Evolutionary conservation across 2,329 filamentous ascomycete genomes (phyloP), one percentile per base, ranked within the genome.

Genomic region (Grosmannia penicillata): DNA sequence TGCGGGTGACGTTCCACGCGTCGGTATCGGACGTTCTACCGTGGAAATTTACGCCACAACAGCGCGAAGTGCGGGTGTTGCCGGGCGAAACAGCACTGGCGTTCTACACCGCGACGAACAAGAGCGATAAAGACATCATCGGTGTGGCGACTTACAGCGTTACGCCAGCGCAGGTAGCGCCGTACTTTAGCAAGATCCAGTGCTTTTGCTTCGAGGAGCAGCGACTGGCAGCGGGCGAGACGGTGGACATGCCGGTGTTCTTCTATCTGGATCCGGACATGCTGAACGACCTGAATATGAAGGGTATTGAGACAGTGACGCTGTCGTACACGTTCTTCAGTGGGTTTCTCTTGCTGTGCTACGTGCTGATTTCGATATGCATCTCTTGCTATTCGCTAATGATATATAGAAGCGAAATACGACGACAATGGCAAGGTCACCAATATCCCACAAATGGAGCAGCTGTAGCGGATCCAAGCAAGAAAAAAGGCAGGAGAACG

Each of bases 121-220:
- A 75, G 47, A 84, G 82, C 43, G 74, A 83, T 46, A 75, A 82
- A 47, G 93, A 98, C 63, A 96, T 98, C 50, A 96, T 98, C 52
- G 91, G 91, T 34, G 87, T 98, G 31, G 91, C 91, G 10, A 98
- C 91, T 8, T 98, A 98, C 61, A 93, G 84, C 53, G 93, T 98
- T 23, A 95, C 89, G 3, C 91, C 91, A 0, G 91, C 76, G 4
- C 91, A 98, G 61, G 87, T 93, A 32, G 89, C 91, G 31, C 87
- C 85, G 1, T 98, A 98, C 58, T 98, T 98, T 56, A 93, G 83
- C 72, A 98, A 98, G 71, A 98, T 98, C 33, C 91, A 98, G 60
- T 98, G 91, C 55, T 98, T 98, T 60, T 98, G 91, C 60, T 98
- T 98, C 52, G 91, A 98, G 63, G 89, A 86, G 60, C 91, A 98